Percentiles rank a stretch among this genome's conserved stretches.
phyloP scores from a whole-genome alignment of 1,139 yeast species.

The Debaryomyces fabryi region DNA sequence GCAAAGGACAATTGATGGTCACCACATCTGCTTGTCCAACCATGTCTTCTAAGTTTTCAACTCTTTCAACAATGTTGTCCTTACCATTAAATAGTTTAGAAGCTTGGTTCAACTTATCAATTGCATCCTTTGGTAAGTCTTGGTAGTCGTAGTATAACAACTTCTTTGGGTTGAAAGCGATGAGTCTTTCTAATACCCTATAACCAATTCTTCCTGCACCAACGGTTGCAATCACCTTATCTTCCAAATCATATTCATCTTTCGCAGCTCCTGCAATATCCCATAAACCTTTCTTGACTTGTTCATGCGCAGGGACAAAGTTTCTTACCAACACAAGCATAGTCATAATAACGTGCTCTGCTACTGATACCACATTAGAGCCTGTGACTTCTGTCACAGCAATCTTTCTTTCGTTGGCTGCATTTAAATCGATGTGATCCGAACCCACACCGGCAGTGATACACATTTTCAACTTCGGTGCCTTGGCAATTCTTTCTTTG shows the following conservation, averaged over 20 bases:
- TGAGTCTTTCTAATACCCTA: constrained; percentile 71
- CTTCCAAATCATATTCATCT: constrained; percentile 75
- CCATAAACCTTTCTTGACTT: constrained; percentile 64
- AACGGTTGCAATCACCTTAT: constrained; percentile 74
- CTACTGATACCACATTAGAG: constrained; percentile 77
- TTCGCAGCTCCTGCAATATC: constrained; percentile 79
- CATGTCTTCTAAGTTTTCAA: constrained; percentile 66
- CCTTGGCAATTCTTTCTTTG: constrained; percentile 64
- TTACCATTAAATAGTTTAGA: constrained; percentile 42
- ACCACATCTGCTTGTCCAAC: constrained; percentile 72
- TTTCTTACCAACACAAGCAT: constrained; percentile 72
- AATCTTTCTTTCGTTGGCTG: constrained; percentile 65
- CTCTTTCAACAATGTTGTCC: constrained; percentile 55
- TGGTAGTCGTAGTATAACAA: constrained; percentile 78
- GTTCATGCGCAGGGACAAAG: constrained; percentile 79
- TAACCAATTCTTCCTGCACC: constrained; percentile 86
- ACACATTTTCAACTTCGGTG: constrained; percentile 71
- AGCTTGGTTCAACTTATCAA: constrained; percentile 50
- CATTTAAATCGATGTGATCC: constrained; percentile 75
- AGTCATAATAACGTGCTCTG: constrained; percentile 80
- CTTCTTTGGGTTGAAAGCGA: constrained; percentile 75
- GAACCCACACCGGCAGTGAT: constrained; percentile 87
- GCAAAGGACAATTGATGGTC: constrained; percentile 78
- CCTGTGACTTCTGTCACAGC: constrained; percentile 83
- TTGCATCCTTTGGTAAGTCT: constrained; percentile 59